Evolutionary conservation across 2,329 filamentous ascomycete genomes (phyloP).

Genomic region (Pseudogymnoascus sp.): DNA sequence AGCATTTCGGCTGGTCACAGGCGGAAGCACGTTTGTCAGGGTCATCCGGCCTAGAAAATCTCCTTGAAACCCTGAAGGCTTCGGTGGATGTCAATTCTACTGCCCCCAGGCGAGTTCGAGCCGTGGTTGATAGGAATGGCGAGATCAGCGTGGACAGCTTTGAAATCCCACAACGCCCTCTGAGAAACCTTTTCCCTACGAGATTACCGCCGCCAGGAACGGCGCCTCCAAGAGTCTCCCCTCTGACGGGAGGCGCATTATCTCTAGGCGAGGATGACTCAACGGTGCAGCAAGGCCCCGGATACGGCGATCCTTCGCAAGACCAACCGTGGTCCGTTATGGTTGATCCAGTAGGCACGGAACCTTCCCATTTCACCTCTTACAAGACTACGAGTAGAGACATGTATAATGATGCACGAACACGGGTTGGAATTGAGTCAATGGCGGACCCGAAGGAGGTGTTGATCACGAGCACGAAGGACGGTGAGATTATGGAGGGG

Average conservation of each 20-base stretch:
- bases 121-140: constrained; percentile 47
- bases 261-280: constrained; percentile 18
- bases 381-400: constrained; percentile 76
- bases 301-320: constrained; percentile 21
- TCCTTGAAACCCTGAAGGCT: constrained; percentile 35
- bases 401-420: constrained; percentile 64
- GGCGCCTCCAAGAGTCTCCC: constrained; percentile 19
- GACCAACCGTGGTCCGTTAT: constrained; percentile 38
- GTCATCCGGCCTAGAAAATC: constrained; percentile 34
- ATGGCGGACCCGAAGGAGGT: constrained; percentile 57
- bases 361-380: constrained; percentile 60
- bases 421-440: constrained; percentile 47
- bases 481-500: constrained; percentile 72
- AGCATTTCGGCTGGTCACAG: constrained; percentile 46
- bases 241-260: constrained; percentile 25
- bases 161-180: constrained; percentile 32
- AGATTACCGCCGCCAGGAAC: constrained; percentile 42
- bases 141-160: constrained; percentile 36
- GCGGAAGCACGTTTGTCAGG: constrained; percentile 41
- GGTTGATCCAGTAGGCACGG: constrained; percentile 45
- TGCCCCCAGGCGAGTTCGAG: constrained; percentile 43
- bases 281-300: not conserved
- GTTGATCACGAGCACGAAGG: constrained; percentile 56
- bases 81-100: constrained; percentile 23
- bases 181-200: constrained; percentile 51